Conservation (phyloP, 176 grass and related monocot species). For the Lolium rigidum region DNA sequence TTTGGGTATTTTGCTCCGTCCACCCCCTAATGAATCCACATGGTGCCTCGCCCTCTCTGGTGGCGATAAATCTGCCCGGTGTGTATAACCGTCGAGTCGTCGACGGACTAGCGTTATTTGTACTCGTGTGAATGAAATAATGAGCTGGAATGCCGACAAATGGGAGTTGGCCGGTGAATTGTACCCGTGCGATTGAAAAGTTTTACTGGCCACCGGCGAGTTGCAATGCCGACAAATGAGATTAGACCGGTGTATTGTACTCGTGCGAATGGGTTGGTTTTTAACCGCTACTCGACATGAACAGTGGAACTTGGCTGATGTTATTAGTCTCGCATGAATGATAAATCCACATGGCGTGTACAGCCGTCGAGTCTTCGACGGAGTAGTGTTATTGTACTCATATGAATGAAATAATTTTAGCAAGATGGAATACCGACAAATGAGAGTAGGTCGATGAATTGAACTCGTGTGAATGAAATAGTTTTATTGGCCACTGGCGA, state of each 20-base stretch:
- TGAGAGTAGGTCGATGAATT: neutral
- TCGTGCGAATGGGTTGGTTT: neutral
- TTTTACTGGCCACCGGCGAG: neutral
- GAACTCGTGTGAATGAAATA: neutral
- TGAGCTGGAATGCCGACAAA: neutral
- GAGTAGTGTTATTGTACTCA: neutral
- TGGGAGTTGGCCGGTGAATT: neutral
- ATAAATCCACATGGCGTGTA: no score
- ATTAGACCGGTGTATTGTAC: neutral
- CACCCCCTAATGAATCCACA: neutral
- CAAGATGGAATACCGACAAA: neutral
- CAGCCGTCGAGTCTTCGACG: no score
- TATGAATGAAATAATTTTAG: neutral
- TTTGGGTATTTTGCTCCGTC: slow-evolving; percentile 5
- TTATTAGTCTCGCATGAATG: neutral
- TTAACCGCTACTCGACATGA: neutral
- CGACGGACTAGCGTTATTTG: neutral
- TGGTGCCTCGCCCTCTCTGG: neutral
- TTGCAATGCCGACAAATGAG: neutral
- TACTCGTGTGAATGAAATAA: neutral
- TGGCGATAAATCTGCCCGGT: neutral
- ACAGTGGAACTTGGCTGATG: neutral
- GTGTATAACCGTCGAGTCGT: neutral
- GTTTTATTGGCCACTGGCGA: neutral
- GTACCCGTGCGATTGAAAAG: neutral